Conservation (phyloP, 2,329 filamentous ascomycete genomes). For the Penicillium sp. region DNA sequence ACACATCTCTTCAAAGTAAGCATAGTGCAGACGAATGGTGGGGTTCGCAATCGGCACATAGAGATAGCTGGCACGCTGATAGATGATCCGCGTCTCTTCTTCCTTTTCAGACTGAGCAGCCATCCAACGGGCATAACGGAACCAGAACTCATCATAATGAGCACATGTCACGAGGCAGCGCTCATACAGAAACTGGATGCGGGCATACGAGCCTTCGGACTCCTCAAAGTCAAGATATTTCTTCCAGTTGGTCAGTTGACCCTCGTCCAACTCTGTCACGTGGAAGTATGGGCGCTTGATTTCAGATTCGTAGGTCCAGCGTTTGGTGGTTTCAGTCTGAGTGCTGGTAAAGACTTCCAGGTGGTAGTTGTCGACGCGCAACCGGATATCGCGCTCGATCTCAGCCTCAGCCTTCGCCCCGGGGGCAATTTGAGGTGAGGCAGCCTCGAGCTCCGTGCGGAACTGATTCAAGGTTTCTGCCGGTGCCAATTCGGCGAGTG, state of each 20-base stretch:
- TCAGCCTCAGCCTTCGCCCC: constrained; percentile 63
- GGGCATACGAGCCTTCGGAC: constrained; percentile 66
- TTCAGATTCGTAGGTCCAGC: constrained; percentile 91
- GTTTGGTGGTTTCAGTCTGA: constrained; percentile 80
- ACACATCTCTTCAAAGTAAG: constrained; percentile 85
- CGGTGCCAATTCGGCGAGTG: constrained; percentile 66
- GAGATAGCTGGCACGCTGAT: constrained; percentile 74
- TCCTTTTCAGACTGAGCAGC: constrained; percentile 69
- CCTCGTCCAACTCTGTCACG: constrained; percentile 82
- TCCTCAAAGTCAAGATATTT: constrained; percentile 98
- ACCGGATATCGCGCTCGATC: constrained; percentile 73
- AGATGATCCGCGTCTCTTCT: constrained; percentile 87
- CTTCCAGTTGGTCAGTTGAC: constrained; percentile 82
- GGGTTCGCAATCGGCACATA: constrained; percentile 84
- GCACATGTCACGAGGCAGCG: constrained; percentile 87
- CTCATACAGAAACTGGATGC: constrained; percentile 82
- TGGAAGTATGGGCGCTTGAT: constrained; percentile 97
- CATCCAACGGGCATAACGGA: constrained; percentile 97
- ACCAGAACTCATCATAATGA: constrained; percentile 96
- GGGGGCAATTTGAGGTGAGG: constrained; percentile 39
- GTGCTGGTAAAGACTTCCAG: constrained; percentile 74
- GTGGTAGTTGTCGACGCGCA: constrained; percentile 72
- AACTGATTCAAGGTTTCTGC: constrained; percentile 62
- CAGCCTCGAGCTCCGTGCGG: constrained; percentile 61
- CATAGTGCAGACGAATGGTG: constrained; percentile 79